phyloP scores from a whole-genome alignment of 202 grass and related monocot genomes.

The Carex arenaria region DNA sequence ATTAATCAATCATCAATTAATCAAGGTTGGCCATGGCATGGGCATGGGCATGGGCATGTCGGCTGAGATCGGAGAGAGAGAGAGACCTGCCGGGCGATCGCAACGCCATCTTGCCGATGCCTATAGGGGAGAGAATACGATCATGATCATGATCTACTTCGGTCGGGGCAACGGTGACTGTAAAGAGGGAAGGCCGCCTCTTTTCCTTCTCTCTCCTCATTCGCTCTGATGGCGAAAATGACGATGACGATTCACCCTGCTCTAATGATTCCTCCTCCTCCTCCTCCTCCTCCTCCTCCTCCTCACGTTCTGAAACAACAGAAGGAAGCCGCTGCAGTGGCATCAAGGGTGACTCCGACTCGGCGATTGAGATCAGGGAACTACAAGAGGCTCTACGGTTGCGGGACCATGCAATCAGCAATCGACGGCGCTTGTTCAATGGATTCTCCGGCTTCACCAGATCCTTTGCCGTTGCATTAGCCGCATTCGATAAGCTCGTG shows the following conservation, averaged over 20 bases:
- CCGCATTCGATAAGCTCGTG: slow-evolving; percentile 50
- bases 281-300: slow-evolving; percentile 44
- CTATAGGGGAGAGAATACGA: neutral
- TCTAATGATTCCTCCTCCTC: slow-evolving; percentile 29
- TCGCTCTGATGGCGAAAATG: neutral
- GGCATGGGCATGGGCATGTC: slow-evolving; percentile 8
- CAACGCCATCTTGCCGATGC: slow-evolving; percentile 7
- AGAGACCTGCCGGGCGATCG: slow-evolving; percentile 46
- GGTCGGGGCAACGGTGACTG: neutral
- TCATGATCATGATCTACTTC: neutral
- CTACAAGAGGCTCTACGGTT: slow-evolving; percentile 50
- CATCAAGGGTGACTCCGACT: neutral
- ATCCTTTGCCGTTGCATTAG: slow-evolving; percentile 42
- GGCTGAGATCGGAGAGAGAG: slow-evolving; percentile 65
- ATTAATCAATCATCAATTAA: neutral
- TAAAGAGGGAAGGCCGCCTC: slow-evolving; percentile 12
- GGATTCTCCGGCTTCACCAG: slow-evolving; percentile 89
- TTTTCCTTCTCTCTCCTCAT: slow-evolving; percentile 19
- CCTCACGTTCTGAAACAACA: slow-evolving; percentile 34
- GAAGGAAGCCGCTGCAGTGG: slow-evolving; percentile 33
- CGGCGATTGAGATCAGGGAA: slow-evolving; percentile 36
- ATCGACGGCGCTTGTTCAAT: slow-evolving; percentile 75
- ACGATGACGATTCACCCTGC: neutral
- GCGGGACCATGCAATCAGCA: slow-evolving; percentile 43
- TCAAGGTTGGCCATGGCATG: neutral